phyloP scores from a whole-genome alignment of 2,329 filamentous ascomycete species.

The Trichoderma brevicompactum region DNA sequence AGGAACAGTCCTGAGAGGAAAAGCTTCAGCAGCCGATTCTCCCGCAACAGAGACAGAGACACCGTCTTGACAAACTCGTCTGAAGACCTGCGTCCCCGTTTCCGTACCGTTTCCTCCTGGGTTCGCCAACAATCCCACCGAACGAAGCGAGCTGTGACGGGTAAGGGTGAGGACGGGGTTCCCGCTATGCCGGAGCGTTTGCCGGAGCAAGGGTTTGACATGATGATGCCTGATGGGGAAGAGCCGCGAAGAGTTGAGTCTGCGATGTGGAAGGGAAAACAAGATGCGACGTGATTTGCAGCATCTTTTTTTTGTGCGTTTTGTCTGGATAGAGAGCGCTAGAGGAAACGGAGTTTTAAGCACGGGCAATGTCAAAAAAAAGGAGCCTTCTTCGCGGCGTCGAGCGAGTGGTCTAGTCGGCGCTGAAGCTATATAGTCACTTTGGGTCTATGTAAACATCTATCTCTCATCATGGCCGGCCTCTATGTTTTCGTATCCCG shows the following conservation, averaged over 20 bases:
- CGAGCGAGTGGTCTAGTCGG: not conserved
- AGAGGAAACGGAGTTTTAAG: not conserved
- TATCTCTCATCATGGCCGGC: not conserved
- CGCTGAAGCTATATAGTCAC: not conserved
- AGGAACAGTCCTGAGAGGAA: slow-evolving; percentile 14
- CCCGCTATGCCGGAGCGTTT: slow-evolving; percentile 50
- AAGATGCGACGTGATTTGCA: not conserved
- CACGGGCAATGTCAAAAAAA: not conserved
- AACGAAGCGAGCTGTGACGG: slow-evolving; percentile 48
- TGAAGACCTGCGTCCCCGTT: slow-evolving; percentile 59
- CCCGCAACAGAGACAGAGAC: slow-evolving; percentile 53
- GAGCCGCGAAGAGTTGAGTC: slow-evolving; percentile 49
- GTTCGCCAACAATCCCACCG: slow-evolving; percentile 66
- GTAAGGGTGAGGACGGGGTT: slow-evolving; percentile 36
- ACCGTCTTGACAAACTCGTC: slow-evolving; percentile 59
- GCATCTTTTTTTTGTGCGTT: too few relatives aligned
- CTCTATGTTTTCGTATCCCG: not conserved
- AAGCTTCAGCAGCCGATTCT: slow-evolving; percentile 21
- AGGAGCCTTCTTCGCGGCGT: not conserved
- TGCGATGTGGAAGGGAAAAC: slow-evolving; percentile 14
- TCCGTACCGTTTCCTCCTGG: slow-evolving; percentile 65
- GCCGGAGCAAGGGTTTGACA: slow-evolving; percentile 51
- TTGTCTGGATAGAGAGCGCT: too few relatives aligned
- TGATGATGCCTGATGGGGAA: slow-evolving; percentile 58
- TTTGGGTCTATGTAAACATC: not conserved